Percentiles rank a stretch among this genome's conserved stretches.
phyloP scores from a whole-genome alignment of 805 yeast genomes.

The Zygosaccharomyces kombuchaensis region DNA sequence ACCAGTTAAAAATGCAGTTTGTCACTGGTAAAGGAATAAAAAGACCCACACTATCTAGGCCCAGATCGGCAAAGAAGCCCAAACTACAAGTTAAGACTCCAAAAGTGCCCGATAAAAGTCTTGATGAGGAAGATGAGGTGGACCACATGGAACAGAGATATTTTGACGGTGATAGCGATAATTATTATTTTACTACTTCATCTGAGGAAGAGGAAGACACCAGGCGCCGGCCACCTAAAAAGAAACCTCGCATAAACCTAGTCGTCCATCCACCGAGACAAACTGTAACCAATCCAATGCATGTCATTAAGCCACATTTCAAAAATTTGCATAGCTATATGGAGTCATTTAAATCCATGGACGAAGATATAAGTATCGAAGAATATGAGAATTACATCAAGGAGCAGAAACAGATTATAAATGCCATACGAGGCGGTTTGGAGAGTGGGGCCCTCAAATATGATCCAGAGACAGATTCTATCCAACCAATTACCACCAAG shows the following conservation, averaged over 20 bases:
- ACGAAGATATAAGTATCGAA: conserved; percentile 55
- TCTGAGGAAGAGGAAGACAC: conserved; percentile 29
- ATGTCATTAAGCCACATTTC: conserved; percentile 46
- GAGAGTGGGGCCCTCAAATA: conserved; percentile 41
- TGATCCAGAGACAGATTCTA: conserved; percentile 37
- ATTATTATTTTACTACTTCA: conserved; percentile 31
- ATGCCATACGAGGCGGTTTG: conserved; percentile 45
- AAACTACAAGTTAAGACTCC: neutral
- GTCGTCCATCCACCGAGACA: conserved; percentile 41
- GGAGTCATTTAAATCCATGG: conserved; percentile 52
- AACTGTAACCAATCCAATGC: conserved; percentile 57
- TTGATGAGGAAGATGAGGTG: neutral
- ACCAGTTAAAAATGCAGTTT: conserved; percentile 10
- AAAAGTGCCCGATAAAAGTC: neutral
- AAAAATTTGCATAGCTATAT: conserved; percentile 42
- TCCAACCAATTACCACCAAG: conserved; percentile 45
- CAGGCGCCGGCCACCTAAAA: conserved; percentile 15
- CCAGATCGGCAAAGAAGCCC: neutral
- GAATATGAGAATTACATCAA: conserved; percentile 58
- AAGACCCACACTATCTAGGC: neutral
- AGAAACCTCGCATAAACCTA: conserved; percentile 32
- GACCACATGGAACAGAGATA: conserved; percentile 2
- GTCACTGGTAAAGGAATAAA: neutral
- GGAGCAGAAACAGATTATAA: conserved; percentile 46
- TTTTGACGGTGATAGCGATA: conserved; percentile 17